phyloP scores from a whole-genome alignment of 192 early-diverging fungal species.

The Geosiphon pyriformis region DNA sequence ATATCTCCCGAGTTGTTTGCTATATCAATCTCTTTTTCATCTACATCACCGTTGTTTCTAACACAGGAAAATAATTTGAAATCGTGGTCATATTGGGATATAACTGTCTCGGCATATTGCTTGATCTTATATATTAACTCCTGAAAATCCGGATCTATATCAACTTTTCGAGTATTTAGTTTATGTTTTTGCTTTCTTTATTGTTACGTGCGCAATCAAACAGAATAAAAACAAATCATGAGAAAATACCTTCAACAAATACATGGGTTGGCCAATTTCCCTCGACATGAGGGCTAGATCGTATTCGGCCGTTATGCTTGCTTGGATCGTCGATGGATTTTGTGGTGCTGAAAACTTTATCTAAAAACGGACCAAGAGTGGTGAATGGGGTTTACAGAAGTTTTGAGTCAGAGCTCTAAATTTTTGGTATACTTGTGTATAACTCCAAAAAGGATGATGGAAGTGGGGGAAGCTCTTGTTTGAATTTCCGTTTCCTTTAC shows the following conservation, averaged over 20 bases:
- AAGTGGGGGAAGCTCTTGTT: background rate
- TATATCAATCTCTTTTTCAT: background rate
- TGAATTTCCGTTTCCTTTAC: background rate
- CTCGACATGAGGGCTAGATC: slow-evolving; percentile 33
- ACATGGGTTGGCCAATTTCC: slow-evolving; percentile 46
- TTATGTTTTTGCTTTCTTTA: no score
- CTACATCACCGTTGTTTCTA: slow-evolving; percentile 12
- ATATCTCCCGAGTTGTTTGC: background rate
- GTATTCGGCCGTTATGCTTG: slow-evolving; percentile 27
- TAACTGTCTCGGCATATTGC: background rate
- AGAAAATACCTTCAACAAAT: slow-evolving; percentile 31
- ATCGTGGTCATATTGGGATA: background rate
- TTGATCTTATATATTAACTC: slow-evolving; percentile 21
- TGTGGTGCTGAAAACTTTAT: no score
- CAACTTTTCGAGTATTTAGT: background rate
- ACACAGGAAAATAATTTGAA: slow-evolving; percentile 2
- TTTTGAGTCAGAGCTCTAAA: background rate
- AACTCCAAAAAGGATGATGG: background rate
- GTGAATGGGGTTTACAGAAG: no score
- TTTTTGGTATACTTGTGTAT: background rate
- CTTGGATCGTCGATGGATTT: slow-evolving; percentile 8
- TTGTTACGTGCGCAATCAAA: no score
- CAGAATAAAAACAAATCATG: slow-evolving; percentile 3
- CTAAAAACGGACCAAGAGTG: no score
- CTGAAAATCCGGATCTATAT: background rate